Percentiles rank a stretch among this genome's conserved stretches.
Evolutionary conservation across 495 filamentous ascomycete species (phyloP).

Genomic region (Apodospora peruviana): DNA sequence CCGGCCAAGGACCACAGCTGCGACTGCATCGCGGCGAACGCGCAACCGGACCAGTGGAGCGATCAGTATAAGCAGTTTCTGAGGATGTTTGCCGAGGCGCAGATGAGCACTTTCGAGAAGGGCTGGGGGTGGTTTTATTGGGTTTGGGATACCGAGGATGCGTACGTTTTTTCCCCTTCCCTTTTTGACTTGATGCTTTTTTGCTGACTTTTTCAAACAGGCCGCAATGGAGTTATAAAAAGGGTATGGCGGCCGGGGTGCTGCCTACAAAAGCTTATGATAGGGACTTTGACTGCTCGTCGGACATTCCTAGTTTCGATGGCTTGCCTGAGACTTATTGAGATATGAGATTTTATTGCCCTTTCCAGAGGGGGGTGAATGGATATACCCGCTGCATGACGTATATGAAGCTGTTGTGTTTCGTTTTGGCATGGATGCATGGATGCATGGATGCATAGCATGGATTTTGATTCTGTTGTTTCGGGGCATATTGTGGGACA

Average conservation of each 20-base stretch:
- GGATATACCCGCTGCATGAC: too few species aligned
- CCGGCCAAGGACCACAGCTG: slow-evolving; percentile 60
- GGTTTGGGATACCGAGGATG: slow-evolving; percentile 59
- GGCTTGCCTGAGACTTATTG: slow-evolving; percentile 67
- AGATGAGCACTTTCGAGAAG: slow-evolving; percentile 87
- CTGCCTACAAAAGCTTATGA: slow-evolving; percentile 75
- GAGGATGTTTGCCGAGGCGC: slow-evolving; percentile 84
- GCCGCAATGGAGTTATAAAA: slow-evolving; percentile 91
- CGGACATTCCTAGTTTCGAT: slow-evolving; percentile 64
- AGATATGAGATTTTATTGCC: too few species aligned
- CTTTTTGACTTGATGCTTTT: neutral
- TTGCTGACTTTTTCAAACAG: slow-evolving; percentile 38
- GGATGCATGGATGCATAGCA: neutral
- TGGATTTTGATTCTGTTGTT: neutral
- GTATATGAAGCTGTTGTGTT: too few species aligned
- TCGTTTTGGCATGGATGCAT: neutral
- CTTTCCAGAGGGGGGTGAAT: too few species aligned
- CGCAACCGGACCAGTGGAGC: slow-evolving; percentile 60
- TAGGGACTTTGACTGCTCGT: slow-evolving; percentile 65
- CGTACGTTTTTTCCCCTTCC: slow-evolving; percentile 18
- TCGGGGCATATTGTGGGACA: neutral
- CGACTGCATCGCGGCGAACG: slow-evolving; percentile 70
- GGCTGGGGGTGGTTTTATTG: slow-evolving; percentile 99
- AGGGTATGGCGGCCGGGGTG: slow-evolving; percentile 75
- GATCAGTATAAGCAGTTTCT: slow-evolving; percentile 79